phyloP scores from a whole-genome alignment of 805 yeast species.

The Sugiyamaella americana region DNA sequence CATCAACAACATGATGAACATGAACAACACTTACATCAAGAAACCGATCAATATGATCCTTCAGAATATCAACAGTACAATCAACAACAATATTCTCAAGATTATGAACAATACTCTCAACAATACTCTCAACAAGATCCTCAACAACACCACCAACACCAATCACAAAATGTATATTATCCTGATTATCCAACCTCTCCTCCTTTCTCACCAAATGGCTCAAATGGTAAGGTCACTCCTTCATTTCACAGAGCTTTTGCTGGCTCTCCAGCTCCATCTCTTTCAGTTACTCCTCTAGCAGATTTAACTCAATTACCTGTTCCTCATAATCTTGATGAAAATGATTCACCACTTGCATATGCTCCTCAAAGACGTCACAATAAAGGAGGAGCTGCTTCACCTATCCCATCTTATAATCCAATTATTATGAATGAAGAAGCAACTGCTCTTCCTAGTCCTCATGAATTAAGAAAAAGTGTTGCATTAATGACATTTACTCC shows the following conservation, averaged over 20 bases:
- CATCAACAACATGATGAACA: neutral
- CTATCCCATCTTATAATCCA: constrained; percentile 10
- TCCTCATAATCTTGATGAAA: constrained; percentile 23
- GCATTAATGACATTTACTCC: constrained; percentile 24
- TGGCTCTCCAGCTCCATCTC: constrained; percentile 8
- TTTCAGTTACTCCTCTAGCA: constrained; percentile 14
- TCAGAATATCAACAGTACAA: neutral
- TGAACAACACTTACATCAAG: neutral
- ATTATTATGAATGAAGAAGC: constrained; percentile 7
- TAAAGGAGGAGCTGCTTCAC: constrained; percentile 12
- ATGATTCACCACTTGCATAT: constrained; percentile 18
- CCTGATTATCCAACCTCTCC: neutral
- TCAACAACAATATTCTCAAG: neutral
- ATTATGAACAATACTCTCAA: neutral
- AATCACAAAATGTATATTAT: neutral
- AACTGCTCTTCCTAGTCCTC: constrained; percentile 21
- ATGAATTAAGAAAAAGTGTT: constrained; percentile 20
- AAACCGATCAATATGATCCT: neutral
- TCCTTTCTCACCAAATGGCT: neutral
- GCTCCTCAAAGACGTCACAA: constrained; percentile 20
- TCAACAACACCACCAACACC: neutral
- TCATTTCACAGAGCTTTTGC: neutral
- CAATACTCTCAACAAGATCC: constrained; percentile 4
- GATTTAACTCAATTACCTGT: constrained; percentile 20
- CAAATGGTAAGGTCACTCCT: neutral